Evolutionary conservation across 2,329 filamentous ascomycete genomes (phyloP), one percentile per base, ranked within the genome.

Genomic region (Clonostachys sp.): DNA sequence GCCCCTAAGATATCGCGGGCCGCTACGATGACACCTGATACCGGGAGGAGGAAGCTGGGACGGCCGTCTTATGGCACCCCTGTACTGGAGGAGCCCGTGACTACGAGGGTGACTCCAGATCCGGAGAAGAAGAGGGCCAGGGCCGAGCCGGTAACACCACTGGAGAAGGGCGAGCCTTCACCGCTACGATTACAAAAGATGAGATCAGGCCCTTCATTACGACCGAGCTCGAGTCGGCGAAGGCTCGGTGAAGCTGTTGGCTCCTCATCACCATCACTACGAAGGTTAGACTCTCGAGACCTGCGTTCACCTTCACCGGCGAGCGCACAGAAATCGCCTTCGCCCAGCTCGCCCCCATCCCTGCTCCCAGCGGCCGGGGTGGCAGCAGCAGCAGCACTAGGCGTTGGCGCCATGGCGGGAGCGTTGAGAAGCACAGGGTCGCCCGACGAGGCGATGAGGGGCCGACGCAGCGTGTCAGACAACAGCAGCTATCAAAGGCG

Each of bases 391-490:
- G 52, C 55, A 14, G 49, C 50, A 33, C 24, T 30, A 30, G 24
- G 24, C 8, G 24, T 10, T 30, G 24, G 24, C 8, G 24, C 24
- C 24, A 30, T 30, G 24, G 24, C 24, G 24, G 24, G 24, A 30
- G 24, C 24, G 24, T 30, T 30, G 24, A 30, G 24, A 30, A 30
- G 24, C 24, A 30, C 24, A 30, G 24, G 24, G 8, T 30, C 24
- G 9, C 24, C 24, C 24, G 24, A 30, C 24, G 24, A 30, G 24
- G 10, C 50, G 16, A 45, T 33, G 34, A 18, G 43, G 14, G 43
- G 48, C 47, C 56, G 52, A 49, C 61, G 65, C 35, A 73, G 70
- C 57, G 58, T 70, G 14, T 72, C 70, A 5, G 70, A 73, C 42
- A 46, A 71, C 34, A 48, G 47, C 24, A 30, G 9, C 24, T 30